Evolutionary conservation across 2,329 filamentous ascomycete species (phyloP), one percentile per base, ranked within the genome.

Genomic region (Fusarium nanum): DNA sequence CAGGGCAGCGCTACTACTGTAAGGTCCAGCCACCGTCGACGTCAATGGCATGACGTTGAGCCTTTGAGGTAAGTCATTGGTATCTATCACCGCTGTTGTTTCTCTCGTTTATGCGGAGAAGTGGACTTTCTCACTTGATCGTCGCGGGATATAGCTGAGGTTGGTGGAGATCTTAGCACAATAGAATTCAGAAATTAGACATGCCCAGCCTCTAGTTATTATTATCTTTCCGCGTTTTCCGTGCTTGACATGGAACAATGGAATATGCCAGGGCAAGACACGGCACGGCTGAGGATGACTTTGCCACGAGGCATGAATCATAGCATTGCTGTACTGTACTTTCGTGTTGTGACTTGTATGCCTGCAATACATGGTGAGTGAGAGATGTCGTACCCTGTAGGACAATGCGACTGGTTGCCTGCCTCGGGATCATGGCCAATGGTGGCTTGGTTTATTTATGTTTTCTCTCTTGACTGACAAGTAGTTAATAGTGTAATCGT

Each of bases 21-120:
- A 18, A 41, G 23, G 8, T 14, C 13, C 50, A 55, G 53, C 55
- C 67, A 56, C 59, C 20, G 42, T 49, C 28, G 54, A 40, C 32
- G 58, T 49, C 45, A 23, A 64, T 23, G 13, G 10, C 34, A 37
- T 37, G 34, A 37, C 10, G 34, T 37, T 37, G 34, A 37, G 34
- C 18, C 10, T n/a, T 37, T n/a, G 34, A 37, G 18, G 34, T 37
- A 37, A 37, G 18, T n/a, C 18, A n/a, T 37, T 37, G 34, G 30
- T 16, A 61, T 48, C 23, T 27, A 41, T 49, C 28, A 25, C 37
- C 18, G 52, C 59, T 53, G 57, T 68, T 68, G 60, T 61, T 54
- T 40, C 48, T 37, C 62, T 73, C 68, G 64, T 72, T 72, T 72
- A 68, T 74, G 71, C 54, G 53, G 60, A 47, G 23, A 50, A 41